Base-by-base conservation (phyloP, 371 early-diverging fungal species). In the Lichtheimia ramosa region DNA sequence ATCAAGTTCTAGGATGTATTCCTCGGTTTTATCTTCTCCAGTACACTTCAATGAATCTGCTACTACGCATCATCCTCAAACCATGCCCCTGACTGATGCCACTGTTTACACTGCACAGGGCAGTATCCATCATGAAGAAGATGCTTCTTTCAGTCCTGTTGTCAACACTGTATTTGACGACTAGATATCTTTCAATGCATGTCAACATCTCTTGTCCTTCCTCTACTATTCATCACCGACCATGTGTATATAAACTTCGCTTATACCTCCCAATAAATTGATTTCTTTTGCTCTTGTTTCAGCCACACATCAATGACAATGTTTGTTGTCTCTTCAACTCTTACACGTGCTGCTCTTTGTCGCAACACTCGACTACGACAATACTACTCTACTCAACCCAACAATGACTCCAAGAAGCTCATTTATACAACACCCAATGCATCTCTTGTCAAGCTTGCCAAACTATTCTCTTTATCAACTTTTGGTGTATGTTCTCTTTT, bases 391-490 rank as follows among this genome's bases (percentile, higher is more conserved):
- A 39, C 66, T 13, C 24, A 41, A 6, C 51, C 54, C 12, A 41
- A 28, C 18, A 18, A 57, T n/a, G 49, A 40, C 2, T n/a, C 43
- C 0, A 53, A 66, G 49, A 18, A 39, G 16, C 61, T 75, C 40
- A 61, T 79, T 43, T 79, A 79, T 48, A 56, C 68, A 7, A 70
- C 79, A 12, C 75, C 74, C 2, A 68, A 68, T 63, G 66, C 69
- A 13, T 52, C 64, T 1, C 63, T 73, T 14, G 66, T 75, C 2
- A 69, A 72, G 25, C 62, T 79, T 3, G 63, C 70, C n/a, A 79
- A 79, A 54, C 61, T 61, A 48, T 79, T 79, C 56, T 79, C 75
- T 2, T 28, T 77, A 15, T 65, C 75, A 1, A 74, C 81, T 20
- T 61, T 77, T 12, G 64, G 70, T 21, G 77, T 75, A 77, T 54